Percentiles rank a stretch among this genome's conserved stretches.
These are phyloP conservation scores for Panus rudis DNA, from an alignment of 768 basidiomycete species.

Conservation along the genomic window DNA sequence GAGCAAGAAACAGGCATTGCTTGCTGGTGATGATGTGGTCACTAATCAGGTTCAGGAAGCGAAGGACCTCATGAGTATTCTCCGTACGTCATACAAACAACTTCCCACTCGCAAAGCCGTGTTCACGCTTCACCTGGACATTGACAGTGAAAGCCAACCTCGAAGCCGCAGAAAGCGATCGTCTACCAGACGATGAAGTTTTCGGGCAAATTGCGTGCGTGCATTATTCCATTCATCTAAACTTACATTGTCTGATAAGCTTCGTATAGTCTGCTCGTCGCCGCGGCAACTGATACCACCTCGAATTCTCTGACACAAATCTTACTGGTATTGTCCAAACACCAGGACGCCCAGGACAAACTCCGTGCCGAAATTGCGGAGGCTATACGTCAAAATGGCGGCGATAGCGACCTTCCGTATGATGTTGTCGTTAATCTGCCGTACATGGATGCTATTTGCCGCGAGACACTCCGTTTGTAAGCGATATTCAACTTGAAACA, in stretches of 20 bases:
- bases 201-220: slow-evolving; percentile 26
- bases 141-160: slow-evolving; percentile 18
- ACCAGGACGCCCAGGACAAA: slow-evolving; percentile 30
- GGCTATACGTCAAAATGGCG: slow-evolving; percentile 10
- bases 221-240: not conserved
- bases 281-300: slow-evolving; percentile 24
- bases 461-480: slow-evolving; percentile 51
- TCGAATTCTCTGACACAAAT: slow-evolving; percentile 17
- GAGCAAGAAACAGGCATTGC: slow-evolving; percentile 14
- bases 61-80: slow-evolving; percentile 23
- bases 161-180: slow-evolving; percentile 13
- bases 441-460: slow-evolving; percentile 58
- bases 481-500: slow-evolving; percentile 1
- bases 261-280: slow-evolving; percentile 13
- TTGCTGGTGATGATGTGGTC: slow-evolving; percentile 13
- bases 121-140: no score
- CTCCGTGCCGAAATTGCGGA: slow-evolving; percentile 18
- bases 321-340: slow-evolving; percentile 18
- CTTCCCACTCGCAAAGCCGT: not conserved
- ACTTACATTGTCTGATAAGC: not conserved
- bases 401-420: slow-evolving; percentile 26
- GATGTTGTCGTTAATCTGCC: slow-evolving; percentile 29
- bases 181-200: slow-evolving; percentile 25
- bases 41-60: slow-evolving; percentile 18
- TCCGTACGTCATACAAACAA: slow-evolving; percentile 11